Conservation (phyloP, 768 basidiomycete genomes). For the Collybia mongolica region DNA sequence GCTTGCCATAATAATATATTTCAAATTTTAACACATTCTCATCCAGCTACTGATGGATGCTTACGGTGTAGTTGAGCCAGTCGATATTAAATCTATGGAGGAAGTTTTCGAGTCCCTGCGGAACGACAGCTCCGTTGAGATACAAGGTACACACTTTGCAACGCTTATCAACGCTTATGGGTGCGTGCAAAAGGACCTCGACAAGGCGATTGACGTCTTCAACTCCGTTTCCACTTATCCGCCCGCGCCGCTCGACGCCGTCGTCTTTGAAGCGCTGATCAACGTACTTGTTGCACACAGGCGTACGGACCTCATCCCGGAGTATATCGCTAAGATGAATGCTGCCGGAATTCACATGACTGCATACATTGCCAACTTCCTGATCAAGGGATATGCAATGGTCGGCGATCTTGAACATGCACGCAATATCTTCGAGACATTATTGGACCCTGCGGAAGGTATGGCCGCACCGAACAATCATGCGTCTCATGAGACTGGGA, state of each 20-base stretch:
- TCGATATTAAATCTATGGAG: conserved; percentile 74
- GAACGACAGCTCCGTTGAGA: conserved; percentile 38
- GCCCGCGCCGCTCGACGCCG: conserved; percentile 69
- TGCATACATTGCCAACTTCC: conserved; percentile 89
- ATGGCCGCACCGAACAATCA: conserved; percentile 91
- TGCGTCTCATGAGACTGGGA: conserved; percentile 57
- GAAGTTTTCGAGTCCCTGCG: conserved; percentile 61
- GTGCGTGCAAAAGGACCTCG: conserved; percentile 71
- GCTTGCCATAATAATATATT: background rate
- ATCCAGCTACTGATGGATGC: conserved; percentile 81
- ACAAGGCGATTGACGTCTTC: conserved; percentile 75
- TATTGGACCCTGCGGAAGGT: conserved; percentile 79
- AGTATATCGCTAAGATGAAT: conserved; percentile 63
- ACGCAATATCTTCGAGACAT: conserved; percentile 72
- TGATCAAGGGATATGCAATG: conserved; percentile 73
- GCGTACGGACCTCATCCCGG: conserved; percentile 72
- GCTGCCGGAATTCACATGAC: conserved; percentile 78
- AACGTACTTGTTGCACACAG: conserved; percentile 81
- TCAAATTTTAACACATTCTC: conserved; percentile 5
- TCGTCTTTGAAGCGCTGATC: conserved; percentile 88
- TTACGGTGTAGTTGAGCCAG: conserved; percentile 82
- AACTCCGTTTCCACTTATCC: conserved; percentile 62
- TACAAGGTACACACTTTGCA: conserved; percentile 60
- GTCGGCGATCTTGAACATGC: conserved; percentile 70
- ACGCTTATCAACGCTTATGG: conserved; percentile 90